phyloP scores from a whole-genome alignment of 805 yeast genomes.

The Myxozyma nipponensis region DNA sequence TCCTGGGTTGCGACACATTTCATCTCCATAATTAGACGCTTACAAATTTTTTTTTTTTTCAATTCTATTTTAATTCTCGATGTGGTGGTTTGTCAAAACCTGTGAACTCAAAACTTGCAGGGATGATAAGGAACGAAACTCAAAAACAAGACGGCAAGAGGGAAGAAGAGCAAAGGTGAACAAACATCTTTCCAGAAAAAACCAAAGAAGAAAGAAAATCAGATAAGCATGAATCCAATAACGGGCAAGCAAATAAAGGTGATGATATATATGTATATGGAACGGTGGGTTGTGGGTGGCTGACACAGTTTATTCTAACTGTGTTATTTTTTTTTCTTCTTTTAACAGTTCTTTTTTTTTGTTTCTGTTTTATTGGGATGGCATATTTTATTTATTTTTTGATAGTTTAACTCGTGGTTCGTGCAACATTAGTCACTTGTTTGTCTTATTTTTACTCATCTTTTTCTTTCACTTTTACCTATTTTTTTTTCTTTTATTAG shows the following conservation, averaged over 20 bases:
- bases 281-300: neutral
- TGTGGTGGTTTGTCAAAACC: neutral
- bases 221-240: too few relatives aligned
- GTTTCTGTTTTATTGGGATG: neutral
- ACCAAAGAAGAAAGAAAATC: too few relatives aligned
- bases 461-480: neutral
- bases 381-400: neutral
- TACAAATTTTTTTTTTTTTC: neutral
- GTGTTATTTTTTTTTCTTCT: neutral
- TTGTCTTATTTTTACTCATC: neutral
- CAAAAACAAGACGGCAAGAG: neutral
- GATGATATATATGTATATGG: too few relatives aligned
- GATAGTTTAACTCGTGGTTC: neutral
- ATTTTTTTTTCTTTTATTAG: neutral
- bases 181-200: neutral
- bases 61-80: too few relatives aligned
- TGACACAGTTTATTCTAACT: too few relatives aligned
- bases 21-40: too few relatives aligned
- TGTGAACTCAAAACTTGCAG: neutral
- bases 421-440: neutral
- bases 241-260: too few relatives aligned
- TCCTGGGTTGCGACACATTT: neutral
- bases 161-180: too few relatives aligned
- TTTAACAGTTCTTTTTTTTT: too few relatives aligned
- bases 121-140: neutral